phyloP scores from a whole-genome alignment of 805 yeast species.

The Kodamaea nitidulidarum region DNA sequence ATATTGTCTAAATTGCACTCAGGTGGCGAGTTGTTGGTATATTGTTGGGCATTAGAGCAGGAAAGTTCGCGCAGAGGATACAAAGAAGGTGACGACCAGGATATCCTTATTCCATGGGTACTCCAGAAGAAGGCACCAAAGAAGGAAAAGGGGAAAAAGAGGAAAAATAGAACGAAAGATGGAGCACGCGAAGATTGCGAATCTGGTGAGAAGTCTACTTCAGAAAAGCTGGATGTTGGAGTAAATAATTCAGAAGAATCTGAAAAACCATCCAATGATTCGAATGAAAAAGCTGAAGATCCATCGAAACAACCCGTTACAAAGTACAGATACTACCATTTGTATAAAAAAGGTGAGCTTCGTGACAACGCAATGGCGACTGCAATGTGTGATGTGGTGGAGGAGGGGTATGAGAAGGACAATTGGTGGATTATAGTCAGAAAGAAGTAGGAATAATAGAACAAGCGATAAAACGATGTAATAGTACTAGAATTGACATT shows the following conservation, averaged over 20 bases:
- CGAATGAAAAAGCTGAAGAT: not conserved
- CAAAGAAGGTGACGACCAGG: conserved; percentile 88
- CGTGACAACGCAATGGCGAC: conserved; percentile 65
- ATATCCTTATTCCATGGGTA: conserved; percentile 95
- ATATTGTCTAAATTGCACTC: conserved; percentile 54
- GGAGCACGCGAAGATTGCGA: too few species aligned
- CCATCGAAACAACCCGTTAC: conserved; percentile 41
- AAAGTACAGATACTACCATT: conserved; percentile 81
- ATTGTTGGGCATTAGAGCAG: conserved; percentile 97
- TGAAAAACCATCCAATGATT: too few species aligned
- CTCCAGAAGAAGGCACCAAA: conserved; percentile 47
- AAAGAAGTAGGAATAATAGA: conserved; percentile 10
- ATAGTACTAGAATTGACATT: too few species aligned
- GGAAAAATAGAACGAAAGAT: not conserved
- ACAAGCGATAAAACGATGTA: too few species aligned
- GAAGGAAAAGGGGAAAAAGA: conserved; percentile 15
- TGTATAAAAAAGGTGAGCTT: conserved; percentile 81
- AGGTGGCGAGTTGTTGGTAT: conserved; percentile 72
- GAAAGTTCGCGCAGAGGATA: conserved; percentile 84
- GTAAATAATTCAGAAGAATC: too few species aligned
- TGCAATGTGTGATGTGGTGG: conserved; percentile 60
- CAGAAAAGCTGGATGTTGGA: too few species aligned
- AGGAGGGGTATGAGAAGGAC: conserved; percentile 84
- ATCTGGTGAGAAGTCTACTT: too few species aligned
- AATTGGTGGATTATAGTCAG: conserved; percentile 73